Conservation (phyloP, 768 basidiomycete species). For the Amanita subjunquillea region DNA sequence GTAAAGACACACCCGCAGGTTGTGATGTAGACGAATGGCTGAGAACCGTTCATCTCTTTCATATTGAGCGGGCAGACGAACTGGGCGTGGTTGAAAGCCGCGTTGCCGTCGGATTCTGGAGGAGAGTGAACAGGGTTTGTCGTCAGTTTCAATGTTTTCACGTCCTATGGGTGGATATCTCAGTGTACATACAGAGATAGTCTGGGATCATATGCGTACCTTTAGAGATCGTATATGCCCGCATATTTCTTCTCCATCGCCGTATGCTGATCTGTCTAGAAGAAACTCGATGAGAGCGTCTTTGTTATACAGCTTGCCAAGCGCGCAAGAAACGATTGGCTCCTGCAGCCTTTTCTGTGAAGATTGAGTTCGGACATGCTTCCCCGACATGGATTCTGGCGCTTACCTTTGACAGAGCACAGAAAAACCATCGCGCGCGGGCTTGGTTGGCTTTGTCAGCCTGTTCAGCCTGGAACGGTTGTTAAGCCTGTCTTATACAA, state of each 20-base stretch:
- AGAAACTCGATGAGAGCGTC: slow-evolving; percentile 89
- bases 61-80: slow-evolving; percentile 89
- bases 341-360: slow-evolving; percentile 70
- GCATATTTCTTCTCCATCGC: slow-evolving; percentile 88
- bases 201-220: slow-evolving; percentile 30
- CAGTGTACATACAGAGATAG: neutral
- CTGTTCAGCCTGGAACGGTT: slow-evolving; percentile 50
- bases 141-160: slow-evolving; percentile 76
- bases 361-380: neutral
- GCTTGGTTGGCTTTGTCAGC: slow-evolving; percentile 88
- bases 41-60: slow-evolving; percentile 89
- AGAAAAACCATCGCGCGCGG: slow-evolving; percentile 84
- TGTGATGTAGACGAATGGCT: slow-evolving; percentile 81
- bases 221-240: slow-evolving; percentile 86
- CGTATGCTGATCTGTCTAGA: slow-evolving; percentile 72
- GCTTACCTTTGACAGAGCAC: slow-evolving; percentile 87
- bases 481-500: neutral
- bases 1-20: slow-evolving; percentile 91
- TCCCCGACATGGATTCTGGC: too few relatives aligned
- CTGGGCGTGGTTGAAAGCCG: slow-evolving; percentile 37
- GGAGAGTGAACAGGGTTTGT: slow-evolving; percentile 49
- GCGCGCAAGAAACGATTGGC: slow-evolving; percentile 83
- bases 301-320: slow-evolving; percentile 96
- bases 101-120: slow-evolving; percentile 23
- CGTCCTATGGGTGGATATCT: slow-evolving; percentile 43